Evolutionary conservation across 2,329 filamentous ascomycete species (phyloP), one percentile per base, ranked within the genome.

Genomic region (Claviceps humidiphila): DNA sequence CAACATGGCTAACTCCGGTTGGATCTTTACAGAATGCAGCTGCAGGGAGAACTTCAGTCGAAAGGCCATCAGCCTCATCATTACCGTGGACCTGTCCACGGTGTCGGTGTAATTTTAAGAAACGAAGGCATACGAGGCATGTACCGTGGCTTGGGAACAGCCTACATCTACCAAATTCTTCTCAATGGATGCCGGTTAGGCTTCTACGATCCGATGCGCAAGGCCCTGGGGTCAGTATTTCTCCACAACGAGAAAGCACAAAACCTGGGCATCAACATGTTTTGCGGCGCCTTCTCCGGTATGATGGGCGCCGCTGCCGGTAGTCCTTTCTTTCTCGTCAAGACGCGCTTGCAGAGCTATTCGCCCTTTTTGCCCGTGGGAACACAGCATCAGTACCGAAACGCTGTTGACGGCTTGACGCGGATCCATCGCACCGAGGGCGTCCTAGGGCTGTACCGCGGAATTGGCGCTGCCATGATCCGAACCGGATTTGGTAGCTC

Each of bases 241-340:
- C 85, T 88, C 70, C 76, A 79, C 55, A 85, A 94, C 66, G 66
- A 79, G 37, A 75, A 76, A n/a, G 78, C 84, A 30, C 93, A 98
- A 69, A 91, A 82, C 59, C 78, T 97, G 53, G 86, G 81, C 39
- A 79, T 97, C 70, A 98, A 98, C 72, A 89, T 98, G 74, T 85
- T 96, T 66, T 86, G 89, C 53, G 93, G 93, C 60, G 93, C 93
- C 20, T 74, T 80, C 13, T 95, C 89, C 3, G 93, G 93, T 51
- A 81, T 98, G 56, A 78, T 98, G 53, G 93, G 93, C 58, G 93
- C 91, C 8, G 87, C 87, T n/a, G 85, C 87, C 22, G 93, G 91
- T 41, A 95, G 88, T 51, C 93, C 93, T 2, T 97, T 98, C 71
- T 98, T 98, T 77, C 81, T 98, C 51, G 86, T 97, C 67, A 98